Evolutionary conservation across 352 stramenopile species (phyloP), one percentile per base, ranked within the genome.

Genomic region (Aphanomyces cochlioides): DNA sequence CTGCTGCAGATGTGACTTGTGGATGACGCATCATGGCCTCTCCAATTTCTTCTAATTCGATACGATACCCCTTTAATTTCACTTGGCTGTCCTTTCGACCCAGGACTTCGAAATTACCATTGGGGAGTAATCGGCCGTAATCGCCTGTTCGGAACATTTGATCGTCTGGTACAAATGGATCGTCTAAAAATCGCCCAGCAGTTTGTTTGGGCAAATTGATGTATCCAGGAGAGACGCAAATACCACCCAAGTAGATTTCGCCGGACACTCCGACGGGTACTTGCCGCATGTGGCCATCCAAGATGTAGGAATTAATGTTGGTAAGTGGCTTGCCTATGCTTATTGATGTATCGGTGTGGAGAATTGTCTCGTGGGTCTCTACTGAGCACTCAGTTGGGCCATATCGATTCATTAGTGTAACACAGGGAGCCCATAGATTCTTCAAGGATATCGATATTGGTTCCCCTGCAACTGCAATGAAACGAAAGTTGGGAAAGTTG

Each of bases 41-140:
- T n/a, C n/a, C n/a, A n/a, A n/a, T n/a, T n/a, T n/a, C n/a, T n/a
- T n/a, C n/a, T n/a, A n/a, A n/a, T n/a, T n/a, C n/a, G n/a, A n/a
- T n/a, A n/a, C n/a, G n/a, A n/a, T n/a, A n/a, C n/a, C n/a, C n/a
- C n/a, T n/a, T n/a, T n/a, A n/a, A n/a, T n/a, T n/a, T n/a, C n/a
- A n/a, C n/a, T n/a, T n/a, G n/a, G n/a, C n/a, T n/a, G n/a, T n/a
- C n/a, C n/a, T n/a, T n/a, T n/a, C 92, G 81, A 53, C 87, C 95
- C 47, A 92, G 79, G 78, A 98, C 93, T 38, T 93, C 93, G 0
- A 98, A 89, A n/a, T 81, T 84, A 72, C 96, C 78, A 43, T 80
- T 82, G n/a, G n/a, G n/a, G 59, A 85, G 84, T n/a, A n/a, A n/a
- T n/a, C n/a, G n/a, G n/a, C n/a, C n/a, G n/a, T n/a, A n/a, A n/a